phyloP scores from a whole-genome alignment of 805 yeast genomes.

The Citeromyces nyonsensis region DNA sequence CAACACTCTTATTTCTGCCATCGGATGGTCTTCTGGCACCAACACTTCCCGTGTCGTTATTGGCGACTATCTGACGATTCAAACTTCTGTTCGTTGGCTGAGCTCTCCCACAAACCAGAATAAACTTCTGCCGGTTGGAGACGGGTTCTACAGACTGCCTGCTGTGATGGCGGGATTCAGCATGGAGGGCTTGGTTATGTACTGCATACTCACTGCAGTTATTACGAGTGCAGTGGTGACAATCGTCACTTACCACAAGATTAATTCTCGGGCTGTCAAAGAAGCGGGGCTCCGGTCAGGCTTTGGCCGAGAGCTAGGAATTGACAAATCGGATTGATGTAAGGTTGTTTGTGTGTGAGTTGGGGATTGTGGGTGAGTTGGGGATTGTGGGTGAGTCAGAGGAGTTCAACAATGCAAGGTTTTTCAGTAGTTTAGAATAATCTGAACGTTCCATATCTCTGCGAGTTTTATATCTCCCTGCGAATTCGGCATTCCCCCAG shows the following conservation, averaged over 20 bases:
- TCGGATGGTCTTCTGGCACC: conserved; percentile 46
- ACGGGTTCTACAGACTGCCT: conserved; percentile 4
- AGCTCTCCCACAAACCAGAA: conserved; percentile 2
- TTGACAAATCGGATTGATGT: conserved; percentile 1
- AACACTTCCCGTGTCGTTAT: conserved; percentile 47
- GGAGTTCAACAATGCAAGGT: too few species aligned
- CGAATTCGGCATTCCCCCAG: too few species aligned
- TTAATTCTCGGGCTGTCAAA: neutral
- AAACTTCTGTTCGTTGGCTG: conserved; percentile 45
- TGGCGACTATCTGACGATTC: conserved; percentile 45
- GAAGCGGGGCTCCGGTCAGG: neutral
- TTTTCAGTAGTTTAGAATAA: too few species aligned
- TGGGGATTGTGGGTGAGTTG: too few species aligned
- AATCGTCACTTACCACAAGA: neutral
- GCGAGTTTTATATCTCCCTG: too few species aligned
- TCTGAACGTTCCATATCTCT: too few species aligned
- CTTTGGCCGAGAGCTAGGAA: conserved; percentile 3
- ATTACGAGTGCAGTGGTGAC: neutral
- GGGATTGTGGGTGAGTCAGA: too few species aligned
- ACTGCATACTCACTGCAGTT: neutral
- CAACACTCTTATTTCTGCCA: conserved; percentile 32
- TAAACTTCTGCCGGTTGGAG: neutral
- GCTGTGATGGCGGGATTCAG: neutral
- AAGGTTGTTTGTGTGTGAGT: too few species aligned
- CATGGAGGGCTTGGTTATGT: neutral